Percentiles rank a stretch among this genome's conserved stretches.
Evolutionary conservation across 2,329 filamentous ascomycete genomes (phyloP).

Genomic region (Venturia nashicola): DNA sequence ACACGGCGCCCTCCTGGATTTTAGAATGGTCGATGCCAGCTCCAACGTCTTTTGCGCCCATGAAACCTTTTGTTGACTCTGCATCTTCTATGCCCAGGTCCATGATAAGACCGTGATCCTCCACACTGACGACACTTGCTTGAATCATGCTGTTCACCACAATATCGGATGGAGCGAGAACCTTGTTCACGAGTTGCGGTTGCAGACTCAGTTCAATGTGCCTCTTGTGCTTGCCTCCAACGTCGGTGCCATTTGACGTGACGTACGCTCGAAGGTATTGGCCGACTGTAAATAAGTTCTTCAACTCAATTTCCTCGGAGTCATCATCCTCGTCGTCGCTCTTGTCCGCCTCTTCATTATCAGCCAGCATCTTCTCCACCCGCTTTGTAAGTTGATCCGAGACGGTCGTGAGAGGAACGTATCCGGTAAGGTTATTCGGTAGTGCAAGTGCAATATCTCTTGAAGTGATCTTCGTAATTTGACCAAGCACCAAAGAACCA

Average conservation of each 20-base stretch:
- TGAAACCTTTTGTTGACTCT: constrained; percentile 61
- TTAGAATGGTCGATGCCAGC: constrained; percentile 49
- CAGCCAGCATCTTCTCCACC: constrained; percentile 55
- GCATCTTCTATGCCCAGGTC: constrained; percentile 62
- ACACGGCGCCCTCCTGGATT: constrained; percentile 71
- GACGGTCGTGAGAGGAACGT: constrained; percentile 82
- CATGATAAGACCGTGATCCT: constrained; percentile 93
- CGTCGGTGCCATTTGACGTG: constrained; percentile 60
- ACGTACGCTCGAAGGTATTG: constrained; percentile 84
- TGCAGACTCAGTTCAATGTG: constrained; percentile 80
- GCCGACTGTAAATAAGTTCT: constrained; percentile 64
- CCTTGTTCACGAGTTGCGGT: constrained; percentile 65
- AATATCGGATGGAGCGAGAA: constrained; percentile 59
- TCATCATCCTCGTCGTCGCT: constrained; percentile 42
- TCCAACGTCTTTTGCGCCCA: constrained; percentile 73
- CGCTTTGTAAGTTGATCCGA: constrained; percentile 67
- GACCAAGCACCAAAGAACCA: constrained; percentile 78
- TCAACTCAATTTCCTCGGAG: constrained; percentile 54
- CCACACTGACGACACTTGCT: constrained; percentile 79
- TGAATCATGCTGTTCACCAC: constrained; percentile 69
- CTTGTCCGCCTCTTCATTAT: constrained; percentile 45
- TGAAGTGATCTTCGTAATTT: constrained; percentile 68
- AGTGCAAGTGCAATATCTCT: constrained; percentile 71
- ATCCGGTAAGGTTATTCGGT: constrained; percentile 86
- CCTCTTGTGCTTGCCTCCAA: constrained; percentile 55